Evolutionary conservation across 2,329 filamentous ascomycete genomes (phyloP).

Genomic region (Sporothrix schenckii): DNA sequence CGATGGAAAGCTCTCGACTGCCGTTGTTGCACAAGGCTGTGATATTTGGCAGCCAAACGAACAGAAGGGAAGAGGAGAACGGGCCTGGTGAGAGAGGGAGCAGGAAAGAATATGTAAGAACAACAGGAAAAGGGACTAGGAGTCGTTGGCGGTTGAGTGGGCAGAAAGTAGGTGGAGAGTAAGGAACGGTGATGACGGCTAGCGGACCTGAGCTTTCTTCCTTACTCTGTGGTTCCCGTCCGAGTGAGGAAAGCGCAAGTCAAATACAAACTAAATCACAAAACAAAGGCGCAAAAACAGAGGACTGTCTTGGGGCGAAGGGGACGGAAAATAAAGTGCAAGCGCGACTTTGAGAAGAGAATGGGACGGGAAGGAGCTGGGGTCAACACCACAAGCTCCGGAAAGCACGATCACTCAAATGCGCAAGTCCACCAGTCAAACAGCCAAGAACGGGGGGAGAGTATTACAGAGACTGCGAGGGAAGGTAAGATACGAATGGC

Average conservation of each 20-base stretch:
- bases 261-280: background rate
- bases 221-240: constrained; percentile 5
- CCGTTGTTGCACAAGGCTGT: constrained; percentile 23
- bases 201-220: constrained; percentile 32
- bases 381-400: background rate
- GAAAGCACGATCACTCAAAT: constrained; percentile 5
- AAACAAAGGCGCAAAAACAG: background rate
- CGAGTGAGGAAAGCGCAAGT: background rate
- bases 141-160: background rate
- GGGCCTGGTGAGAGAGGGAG: background rate
- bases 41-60: constrained; percentile 1
- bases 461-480: background rate
- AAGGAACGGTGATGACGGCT: constrained; percentile 26
- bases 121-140: background rate
- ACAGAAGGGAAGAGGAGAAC: background rate
- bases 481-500: background rate
- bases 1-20: background rate
- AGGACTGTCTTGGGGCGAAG: background rate
- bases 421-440: background rate
- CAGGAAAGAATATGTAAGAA: background rate
- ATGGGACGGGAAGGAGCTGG: constrained; percentile 27
- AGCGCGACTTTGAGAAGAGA: constrained; percentile 25
- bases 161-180: constrained; percentile 26
- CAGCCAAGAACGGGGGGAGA: background rate
- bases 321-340: constrained; percentile 20